Base-by-base conservation (phyloP, 2,329 filamentous ascomycete genomes). In the Nothophaeocryptopus gaeumannii region DNA sequence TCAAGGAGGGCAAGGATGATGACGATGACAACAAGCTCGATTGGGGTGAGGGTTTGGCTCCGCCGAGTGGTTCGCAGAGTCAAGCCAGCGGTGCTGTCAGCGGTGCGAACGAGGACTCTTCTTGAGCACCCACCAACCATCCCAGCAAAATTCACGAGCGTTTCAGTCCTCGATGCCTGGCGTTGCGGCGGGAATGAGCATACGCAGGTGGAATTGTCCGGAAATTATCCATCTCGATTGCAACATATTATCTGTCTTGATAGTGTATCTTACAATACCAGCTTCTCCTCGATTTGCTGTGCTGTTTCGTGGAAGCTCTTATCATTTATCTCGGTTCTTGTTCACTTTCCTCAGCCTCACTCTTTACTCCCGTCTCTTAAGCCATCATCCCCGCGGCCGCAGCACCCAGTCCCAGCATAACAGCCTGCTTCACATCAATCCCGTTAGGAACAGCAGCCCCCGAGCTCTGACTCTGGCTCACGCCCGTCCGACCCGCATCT, bases 1-100 rank as follows among this genome's bases (percentile, higher is more conserved):
- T 66, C 47, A 70, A 70, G 49, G 54, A 56, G 34, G 52, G 56
- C n/a, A 54, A 54, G 39, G 56, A 56, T 14, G 52, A 54, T 20
- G 55, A 58, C 16, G 50, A 53, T 32, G 56, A 58, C 32, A 52
- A 56, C 10, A 52, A 54, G 53, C 47, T 60, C 14, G 54, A 60
- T 43, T 60, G 58, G 58, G 57, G 54, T 5, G 52, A 57, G 29
- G 55, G 51, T 1, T 40, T 58, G 42, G 55, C 39, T 36, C 32
- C 50, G 39, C 47, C 39, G 15, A 53, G 46, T 45, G 42, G 50
- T n/a, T 44, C 37, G 26, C 56, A 56, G 46, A 54, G 50, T 41
- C 39, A 46, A 30, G 45, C 45, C 13, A 47, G 41, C 14, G 46
- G 31, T 26, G 20, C 20, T 26, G 20, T 26, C 7, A 26, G 20